These are phyloP conservation scores for Evansstolkia leycettana DNA, from an alignment of 495 filamentous ascomycete genomes.

Conservation along the genomic window DNA sequence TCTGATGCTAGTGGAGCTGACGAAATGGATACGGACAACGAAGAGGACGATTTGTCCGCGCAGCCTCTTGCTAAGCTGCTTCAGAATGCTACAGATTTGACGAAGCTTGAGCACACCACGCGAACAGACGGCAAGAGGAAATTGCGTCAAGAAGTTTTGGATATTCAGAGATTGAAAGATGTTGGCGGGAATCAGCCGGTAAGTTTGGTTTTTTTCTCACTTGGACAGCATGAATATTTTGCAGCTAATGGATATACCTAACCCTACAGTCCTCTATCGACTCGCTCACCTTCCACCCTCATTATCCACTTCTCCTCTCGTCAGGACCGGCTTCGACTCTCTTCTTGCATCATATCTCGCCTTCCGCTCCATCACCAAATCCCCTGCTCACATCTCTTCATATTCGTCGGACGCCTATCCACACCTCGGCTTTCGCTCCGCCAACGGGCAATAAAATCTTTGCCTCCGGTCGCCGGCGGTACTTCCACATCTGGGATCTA, in stretches of 20 bases:
- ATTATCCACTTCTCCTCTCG: conserved; percentile 76
- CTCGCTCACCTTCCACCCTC: conserved; percentile 80
- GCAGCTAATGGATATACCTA: neutral
- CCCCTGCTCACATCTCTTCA: conserved; percentile 83
- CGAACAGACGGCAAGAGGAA: conserved; percentile 39
- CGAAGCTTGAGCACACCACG: conserved; percentile 28
- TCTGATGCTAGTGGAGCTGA: conserved; percentile 27
- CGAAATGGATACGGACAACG: conserved; percentile 44
- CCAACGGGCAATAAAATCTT: conserved; percentile 47
- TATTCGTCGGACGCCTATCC: conserved; percentile 66
- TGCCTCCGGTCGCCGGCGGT: conserved; percentile 73
- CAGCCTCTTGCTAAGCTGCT: conserved; percentile 74
- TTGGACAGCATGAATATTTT: neutral
- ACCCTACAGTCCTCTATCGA: conserved; percentile 61
- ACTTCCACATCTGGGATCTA: conserved; percentile 92
- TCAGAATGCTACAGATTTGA: conserved; percentile 47
- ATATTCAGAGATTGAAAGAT: conserved; percentile 66
- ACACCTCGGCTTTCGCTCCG: conserved; percentile 61
- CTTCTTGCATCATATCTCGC: conserved; percentile 76
- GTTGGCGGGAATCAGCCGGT: conserved; percentile 47
- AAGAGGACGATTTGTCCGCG: conserved; percentile 48
- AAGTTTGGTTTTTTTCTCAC: conserved; percentile 10
- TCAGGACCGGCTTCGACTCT: conserved; percentile 74
- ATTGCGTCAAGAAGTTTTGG: conserved; percentile 73
- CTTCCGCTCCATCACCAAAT: conserved; percentile 63